Evolutionary conservation across 2,329 filamentous ascomycete species (phyloP).

Genomic region (Claviceps fusiformis): DNA sequence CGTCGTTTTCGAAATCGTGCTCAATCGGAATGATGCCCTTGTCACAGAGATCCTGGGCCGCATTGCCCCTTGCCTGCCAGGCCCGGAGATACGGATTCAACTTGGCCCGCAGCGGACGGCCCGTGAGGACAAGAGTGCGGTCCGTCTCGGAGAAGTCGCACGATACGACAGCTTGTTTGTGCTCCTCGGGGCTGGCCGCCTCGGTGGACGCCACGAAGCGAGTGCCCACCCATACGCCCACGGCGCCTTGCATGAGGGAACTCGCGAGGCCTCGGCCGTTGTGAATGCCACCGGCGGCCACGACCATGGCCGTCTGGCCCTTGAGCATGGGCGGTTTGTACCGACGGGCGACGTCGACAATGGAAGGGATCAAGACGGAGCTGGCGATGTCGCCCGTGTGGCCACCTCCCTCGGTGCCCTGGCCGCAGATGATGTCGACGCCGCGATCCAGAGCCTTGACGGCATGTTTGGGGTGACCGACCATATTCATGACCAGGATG

Average conservation of each 20-base stretch:
- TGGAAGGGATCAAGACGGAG: conserved; percentile 73
- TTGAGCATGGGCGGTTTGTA: conserved; percentile 59
- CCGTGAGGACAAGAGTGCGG: conserved; percentile 69
- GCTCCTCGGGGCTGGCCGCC: conserved; percentile 65
- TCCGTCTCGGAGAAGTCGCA: conserved; percentile 70
- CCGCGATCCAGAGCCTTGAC: conserved; percentile 76
- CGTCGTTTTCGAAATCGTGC: conserved; percentile 66
- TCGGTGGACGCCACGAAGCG: conserved; percentile 76
- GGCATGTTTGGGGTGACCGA: conserved; percentile 82
- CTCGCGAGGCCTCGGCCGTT: conserved; percentile 71
- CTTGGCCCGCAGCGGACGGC: conserved; percentile 66
- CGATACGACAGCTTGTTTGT: conserved; percentile 74
- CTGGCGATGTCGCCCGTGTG: conserved; percentile 83
- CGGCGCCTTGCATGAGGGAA: conserved; percentile 75
- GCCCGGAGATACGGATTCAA: conserved; percentile 70
- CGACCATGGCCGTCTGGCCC: conserved; percentile 60
- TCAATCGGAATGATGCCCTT: conserved; percentile 68
- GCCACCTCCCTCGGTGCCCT: conserved; percentile 86
- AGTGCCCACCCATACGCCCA: conserved; percentile 88
- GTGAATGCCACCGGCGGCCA: conserved; percentile 79
- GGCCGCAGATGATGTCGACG: conserved; percentile 82
- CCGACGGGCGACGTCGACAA: conserved; percentile 66
- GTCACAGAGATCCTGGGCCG: conserved; percentile 63
- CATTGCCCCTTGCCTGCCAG: conserved; percentile 66
- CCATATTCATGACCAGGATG: conserved; percentile 93